These are phyloP conservation scores for Polytrichum commune DNA, from an alignment of 225 moss, liverwort and hornwort species.

Conservation along the genomic window DNA sequence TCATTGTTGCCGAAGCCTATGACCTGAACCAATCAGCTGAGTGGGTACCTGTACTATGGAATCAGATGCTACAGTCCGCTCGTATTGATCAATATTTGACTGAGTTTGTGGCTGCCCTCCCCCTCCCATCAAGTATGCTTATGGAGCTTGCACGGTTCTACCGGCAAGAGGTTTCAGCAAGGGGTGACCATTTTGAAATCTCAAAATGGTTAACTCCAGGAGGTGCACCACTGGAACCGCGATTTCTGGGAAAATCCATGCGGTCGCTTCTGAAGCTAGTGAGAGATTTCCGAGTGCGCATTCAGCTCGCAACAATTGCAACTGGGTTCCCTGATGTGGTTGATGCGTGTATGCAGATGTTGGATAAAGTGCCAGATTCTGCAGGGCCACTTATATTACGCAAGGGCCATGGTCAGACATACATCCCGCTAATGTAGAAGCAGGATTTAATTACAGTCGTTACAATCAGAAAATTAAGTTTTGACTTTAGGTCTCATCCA, in stretches of 20 bases:
- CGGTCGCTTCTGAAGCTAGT: slow-evolving; percentile 74
- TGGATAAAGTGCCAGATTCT: slow-evolving; percentile 86
- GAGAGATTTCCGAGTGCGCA: slow-evolving; percentile 66
- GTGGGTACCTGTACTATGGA: slow-evolving; percentile 95
- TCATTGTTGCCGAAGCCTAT: slow-evolving; percentile 93
- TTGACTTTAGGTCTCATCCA: too few species aligned
- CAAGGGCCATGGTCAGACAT: slow-evolving; percentile 86
- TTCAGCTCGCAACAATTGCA: slow-evolving; percentile 83
- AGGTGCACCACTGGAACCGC: slow-evolving; percentile 56
- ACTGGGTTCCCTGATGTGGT: slow-evolving; percentile 88
- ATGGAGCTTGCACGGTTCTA: slow-evolving; percentile 90
- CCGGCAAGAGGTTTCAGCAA: slow-evolving; percentile 73
- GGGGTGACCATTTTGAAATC: slow-evolving; percentile 78
- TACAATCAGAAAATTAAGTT: too few species aligned
- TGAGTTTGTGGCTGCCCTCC: slow-evolving; percentile 83
- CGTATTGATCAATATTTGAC: slow-evolving; percentile 79
- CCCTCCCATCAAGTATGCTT: slow-evolving; percentile 74
- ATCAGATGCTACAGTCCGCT: slow-evolving; percentile 70
- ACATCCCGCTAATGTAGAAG: slow-evolving; percentile 88
- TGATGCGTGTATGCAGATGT: slow-evolving; percentile 56
- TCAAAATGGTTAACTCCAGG: slow-evolving; percentile 77
- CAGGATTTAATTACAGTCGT: too few species aligned
- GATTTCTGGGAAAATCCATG: slow-evolving; percentile 74
- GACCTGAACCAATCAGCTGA: slow-evolving; percentile 87
- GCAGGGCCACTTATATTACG: slow-evolving; percentile 86